Evolutionary conservation across 2,329 filamentous ascomycete species (phyloP).

Genomic region (Venturia effusa): DNA sequence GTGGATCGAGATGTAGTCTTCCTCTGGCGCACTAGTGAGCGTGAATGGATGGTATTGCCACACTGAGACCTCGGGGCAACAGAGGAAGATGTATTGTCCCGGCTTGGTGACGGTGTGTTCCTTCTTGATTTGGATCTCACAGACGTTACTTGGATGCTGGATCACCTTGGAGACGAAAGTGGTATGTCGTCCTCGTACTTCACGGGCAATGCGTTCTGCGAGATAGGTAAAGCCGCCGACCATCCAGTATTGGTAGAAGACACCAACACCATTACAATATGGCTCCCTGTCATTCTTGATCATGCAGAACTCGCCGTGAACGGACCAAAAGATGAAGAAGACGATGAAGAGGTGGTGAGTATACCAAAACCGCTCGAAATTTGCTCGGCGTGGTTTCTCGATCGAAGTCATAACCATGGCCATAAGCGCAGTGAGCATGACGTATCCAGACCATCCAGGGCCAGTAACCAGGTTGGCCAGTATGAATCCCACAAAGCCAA

Average conservation of each 20-base stretch:
- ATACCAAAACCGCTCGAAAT: conserved; percentile 87
- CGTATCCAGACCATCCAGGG: conserved; percentile 76
- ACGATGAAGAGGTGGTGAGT: conserved; percentile 79
- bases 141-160: conserved; percentile 79
- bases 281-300: conserved; percentile 74
- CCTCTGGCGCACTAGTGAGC: conserved; percentile 74
- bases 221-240: conserved; percentile 73
- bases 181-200: conserved; percentile 70
- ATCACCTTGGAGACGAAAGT: conserved; percentile 83
- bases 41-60: conserved; percentile 89
- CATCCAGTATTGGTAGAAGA: conserved; percentile 88
- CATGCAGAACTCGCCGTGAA: conserved; percentile 85
- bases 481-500: conserved; percentile 69
- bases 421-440: conserved; percentile 71
- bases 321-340: conserved; percentile 86
- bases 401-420: conserved; percentile 68
- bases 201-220: conserved; percentile 65
- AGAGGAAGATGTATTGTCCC: conserved; percentile 81
- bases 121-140: conserved; percentile 88
- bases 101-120: conserved; percentile 71
- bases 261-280: conserved; percentile 64
- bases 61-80: conserved; percentile 73
- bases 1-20: conserved; percentile 83
- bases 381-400: conserved; percentile 66
- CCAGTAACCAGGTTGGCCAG: conserved; percentile 68